Conservation (phyloP, 2,329 filamentous ascomycete species). For the Nothophaeocryptopus gaeumannii region DNA sequence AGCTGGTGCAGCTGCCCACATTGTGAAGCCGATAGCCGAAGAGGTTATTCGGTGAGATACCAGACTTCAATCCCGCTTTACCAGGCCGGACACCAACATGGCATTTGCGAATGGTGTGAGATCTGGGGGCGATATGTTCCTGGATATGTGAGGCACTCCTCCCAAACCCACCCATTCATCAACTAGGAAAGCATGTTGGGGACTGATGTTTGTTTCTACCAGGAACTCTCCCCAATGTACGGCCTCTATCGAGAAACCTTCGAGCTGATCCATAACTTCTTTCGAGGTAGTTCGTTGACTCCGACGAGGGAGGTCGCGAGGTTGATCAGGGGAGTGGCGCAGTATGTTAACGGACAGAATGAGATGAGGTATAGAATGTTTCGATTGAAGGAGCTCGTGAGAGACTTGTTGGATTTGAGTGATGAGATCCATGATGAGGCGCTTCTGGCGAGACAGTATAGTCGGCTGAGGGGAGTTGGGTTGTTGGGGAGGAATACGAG, state of each 20-base stretch:
- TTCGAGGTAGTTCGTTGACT: not conserved
- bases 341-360: constrained; percentile 10
- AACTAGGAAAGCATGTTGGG: not conserved
- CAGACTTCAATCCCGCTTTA: constrained; percentile 5
- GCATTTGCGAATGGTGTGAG: constrained; percentile 9
- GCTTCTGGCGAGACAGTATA: no score
- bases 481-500: no score
- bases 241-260: constrained; percentile 3
- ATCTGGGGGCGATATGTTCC: constrained; percentile 9
- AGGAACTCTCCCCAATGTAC: constrained; percentile 11
- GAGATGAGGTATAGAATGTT: constrained; percentile 7
- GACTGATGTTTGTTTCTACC: not conserved
- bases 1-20: constrained; percentile 13
- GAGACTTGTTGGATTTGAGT: no score
- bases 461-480: no score
- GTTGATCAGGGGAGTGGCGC: constrained; percentile 3
- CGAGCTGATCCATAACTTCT: constrained; percentile 11
- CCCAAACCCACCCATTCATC: no score
- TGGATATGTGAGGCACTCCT: constrained; percentile 1
- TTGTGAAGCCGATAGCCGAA: constrained; percentile 3
- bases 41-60: constrained; percentile 1
- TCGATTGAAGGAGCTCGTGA: constrained; percentile 3
- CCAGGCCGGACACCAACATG: constrained; percentile 6
- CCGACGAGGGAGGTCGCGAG: not conserved
- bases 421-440: no score